These are phyloP conservation scores for Neurospora hispaniola DNA, from an alignment of 495 filamentous ascomycete species.

Conservation along the genomic window DNA sequence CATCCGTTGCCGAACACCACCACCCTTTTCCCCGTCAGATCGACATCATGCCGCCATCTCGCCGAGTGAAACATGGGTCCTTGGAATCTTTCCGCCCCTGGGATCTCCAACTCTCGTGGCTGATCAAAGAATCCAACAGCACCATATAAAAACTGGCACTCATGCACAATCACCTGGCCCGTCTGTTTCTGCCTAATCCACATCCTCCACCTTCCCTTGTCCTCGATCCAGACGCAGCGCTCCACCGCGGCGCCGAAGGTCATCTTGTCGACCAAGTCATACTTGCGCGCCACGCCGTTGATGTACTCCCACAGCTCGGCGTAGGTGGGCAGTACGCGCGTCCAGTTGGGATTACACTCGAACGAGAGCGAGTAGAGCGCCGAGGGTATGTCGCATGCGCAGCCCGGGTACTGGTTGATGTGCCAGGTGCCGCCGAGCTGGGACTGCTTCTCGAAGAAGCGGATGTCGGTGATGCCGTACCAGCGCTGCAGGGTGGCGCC, in stretches of 20 bases:
- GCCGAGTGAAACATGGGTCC: slow-evolving; percentile 50
- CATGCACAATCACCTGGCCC: slow-evolving; percentile 5
- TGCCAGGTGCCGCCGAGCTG: slow-evolving; percentile 61
- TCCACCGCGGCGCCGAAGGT: slow-evolving; percentile 48
- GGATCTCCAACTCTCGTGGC: slow-evolving; percentile 32
- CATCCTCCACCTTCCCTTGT: slow-evolving; percentile 28
- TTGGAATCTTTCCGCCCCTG: slow-evolving; percentile 43
- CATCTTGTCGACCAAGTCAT: slow-evolving; percentile 48
- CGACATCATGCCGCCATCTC: slow-evolving; percentile 39
- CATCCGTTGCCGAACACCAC: slow-evolving; percentile 55
- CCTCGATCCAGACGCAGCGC: slow-evolving; percentile 48
- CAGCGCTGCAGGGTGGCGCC: slow-evolving; percentile 50
- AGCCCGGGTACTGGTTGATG: slow-evolving; percentile 53
- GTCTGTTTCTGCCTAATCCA: slow-evolving; percentile 2
- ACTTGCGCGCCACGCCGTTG: slow-evolving; percentile 46
- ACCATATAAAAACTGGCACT: slow-evolving; percentile 33
- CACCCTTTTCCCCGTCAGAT: slow-evolving; percentile 42
- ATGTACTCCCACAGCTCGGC: slow-evolving; percentile 51
- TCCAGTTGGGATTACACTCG: slow-evolving; percentile 47
- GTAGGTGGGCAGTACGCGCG: slow-evolving; percentile 41
- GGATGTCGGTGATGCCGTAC: slow-evolving; percentile 48
- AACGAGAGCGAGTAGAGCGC: slow-evolving; percentile 55
- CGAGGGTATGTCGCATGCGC: slow-evolving; percentile 35
- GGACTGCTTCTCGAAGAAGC: slow-evolving; percentile 52
- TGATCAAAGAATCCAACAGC: slow-evolving; percentile 39